Percentiles rank a stretch among this genome's conserved stretches.
These are phyloP conservation scores for Backusella liffmaniae DNA, from an alignment of 192 early-diverging fungal genomes.

Conservation along the genomic window DNA sequence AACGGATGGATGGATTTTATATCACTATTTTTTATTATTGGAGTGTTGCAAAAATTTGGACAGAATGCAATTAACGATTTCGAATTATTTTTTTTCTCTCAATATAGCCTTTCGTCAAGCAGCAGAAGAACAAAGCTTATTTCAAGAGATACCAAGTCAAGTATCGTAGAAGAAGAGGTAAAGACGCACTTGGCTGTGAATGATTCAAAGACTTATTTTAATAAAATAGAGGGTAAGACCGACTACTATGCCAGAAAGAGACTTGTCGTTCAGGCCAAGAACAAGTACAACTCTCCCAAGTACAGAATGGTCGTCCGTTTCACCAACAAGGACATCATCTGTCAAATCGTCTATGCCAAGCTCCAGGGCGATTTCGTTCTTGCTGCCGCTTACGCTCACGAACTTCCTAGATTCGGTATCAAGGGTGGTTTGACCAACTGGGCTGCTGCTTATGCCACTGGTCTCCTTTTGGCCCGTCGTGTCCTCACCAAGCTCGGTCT, in stretches of 20 bases:
- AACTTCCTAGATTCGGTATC: slow-evolving; percentile 94
- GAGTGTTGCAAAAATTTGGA: not conserved
- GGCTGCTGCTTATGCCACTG: too few relatives aligned
- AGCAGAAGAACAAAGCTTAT: too few relatives aligned
- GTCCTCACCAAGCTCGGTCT: slow-evolving; percentile 33
- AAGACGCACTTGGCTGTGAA: too few relatives aligned
- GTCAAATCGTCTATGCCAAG: slow-evolving; percentile 98
- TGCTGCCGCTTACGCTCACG: slow-evolving; percentile 93
- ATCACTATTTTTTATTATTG: not conserved
- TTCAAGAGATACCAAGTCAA: too few relatives aligned
- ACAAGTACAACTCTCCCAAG: slow-evolving; percentile 99
- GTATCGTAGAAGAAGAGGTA: too few relatives aligned
- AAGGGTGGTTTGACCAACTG: slow-evolving; percentile 83
- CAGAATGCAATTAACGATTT: not conserved
- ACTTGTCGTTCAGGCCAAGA: slow-evolving; percentile 97
- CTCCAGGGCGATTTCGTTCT: slow-evolving; percentile 95
- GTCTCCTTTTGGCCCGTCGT: too few relatives aligned
- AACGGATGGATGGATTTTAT: slow-evolving; percentile 13
- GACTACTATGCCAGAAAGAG: slow-evolving; percentile 99
- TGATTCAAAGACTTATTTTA: too few relatives aligned
- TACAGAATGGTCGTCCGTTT: slow-evolving; percentile 99
- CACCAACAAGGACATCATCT: slow-evolving; percentile 97
- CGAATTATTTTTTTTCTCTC: not conserved
- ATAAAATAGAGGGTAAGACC: slow-evolving; percentile 92
- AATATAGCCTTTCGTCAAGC: too few relatives aligned